Base-by-base conservation (phyloP, 768 basidiomycete genomes). In the Leccinum incarnatum region DNA sequence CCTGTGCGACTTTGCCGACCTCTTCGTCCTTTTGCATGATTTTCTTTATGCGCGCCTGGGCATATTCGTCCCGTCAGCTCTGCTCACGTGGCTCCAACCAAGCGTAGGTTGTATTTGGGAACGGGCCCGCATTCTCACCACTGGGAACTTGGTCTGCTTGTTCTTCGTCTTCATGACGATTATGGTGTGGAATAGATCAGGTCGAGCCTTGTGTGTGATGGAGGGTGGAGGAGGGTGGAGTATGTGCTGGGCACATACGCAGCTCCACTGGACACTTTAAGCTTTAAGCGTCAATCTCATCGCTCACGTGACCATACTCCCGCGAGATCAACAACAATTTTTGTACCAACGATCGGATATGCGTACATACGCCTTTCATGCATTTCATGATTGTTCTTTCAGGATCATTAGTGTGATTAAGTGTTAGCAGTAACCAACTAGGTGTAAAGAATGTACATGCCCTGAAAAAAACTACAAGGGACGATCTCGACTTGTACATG, bases 11-110 rank as follows among this genome's bases (percentile, higher is more conserved):
- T 73, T 98, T 98, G 58, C 96, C 96, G 19, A 98, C 96, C 70
- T 98, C 96, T 70, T 98, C 96, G 70, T 98, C 96, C 72, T 95
- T 94, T 78, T 98, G 96, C 93, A 98, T 98, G 56, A 98, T 97
- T 78, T 93, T 92, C 82, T 98, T 98, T 78, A 98, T 98, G 48
- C 96, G 88, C 4, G 96, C 95, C 95, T 96, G 34, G 34, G 30
- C 50, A 11, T 23, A 19, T 59, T 30, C 17, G 37, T 23, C n/a
- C 27, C 17, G 45, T 70, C 48, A 68, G 65, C 29, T 23, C 23
- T 23, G 23, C 23, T 12, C 17, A 30, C 57, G 29, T 17, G 34
- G 21, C 46, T 27, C 29, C 17, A 4, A 17, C 37, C 37, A 40
- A 40, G 17, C 17, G 4, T 23, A 47, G 21, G 21, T 30, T 29